These are phyloP conservation scores for Psilocybe cyanescens DNA, from an alignment of 768 basidiomycete genomes.

Conservation along the genomic window DNA sequence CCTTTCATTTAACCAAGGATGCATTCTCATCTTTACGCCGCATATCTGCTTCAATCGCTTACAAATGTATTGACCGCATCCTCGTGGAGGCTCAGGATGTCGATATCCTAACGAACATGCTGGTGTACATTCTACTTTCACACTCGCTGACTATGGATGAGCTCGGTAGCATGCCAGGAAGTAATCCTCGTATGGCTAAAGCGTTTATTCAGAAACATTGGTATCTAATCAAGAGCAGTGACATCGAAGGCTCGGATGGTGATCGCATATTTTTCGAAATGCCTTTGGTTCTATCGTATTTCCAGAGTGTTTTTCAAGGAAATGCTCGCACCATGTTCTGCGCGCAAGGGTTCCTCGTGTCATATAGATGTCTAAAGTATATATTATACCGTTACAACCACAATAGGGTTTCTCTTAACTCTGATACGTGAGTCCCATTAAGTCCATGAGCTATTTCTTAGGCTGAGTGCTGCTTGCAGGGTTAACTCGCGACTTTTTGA, in stretches of 20 bases:
- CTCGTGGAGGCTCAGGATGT: neutral
- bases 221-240: neutral
- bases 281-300: neutral
- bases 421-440: neutral
- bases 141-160: neutral
- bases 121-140: neutral
- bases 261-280: neutral
- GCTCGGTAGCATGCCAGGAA: neutral
- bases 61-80: neutral
- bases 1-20: neutral
- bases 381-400: neutral
- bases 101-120: neutral
- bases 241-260: neutral
- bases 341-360: neutral
- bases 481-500: neutral
- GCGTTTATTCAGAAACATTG: neutral
- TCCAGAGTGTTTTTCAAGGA: neutral
- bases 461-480: neutral
- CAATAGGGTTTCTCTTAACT: neutral
- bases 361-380: neutral
- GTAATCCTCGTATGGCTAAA: neutral
- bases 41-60: neutral
- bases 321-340: neutral
- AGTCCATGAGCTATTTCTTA: neutral
- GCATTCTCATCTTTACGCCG: neutral